These are phyloP conservation scores for Colletotrichum higginsianum DNA, from an alignment of 2,329 filamentous ascomycete species.

Conservation along the genomic window DNA sequence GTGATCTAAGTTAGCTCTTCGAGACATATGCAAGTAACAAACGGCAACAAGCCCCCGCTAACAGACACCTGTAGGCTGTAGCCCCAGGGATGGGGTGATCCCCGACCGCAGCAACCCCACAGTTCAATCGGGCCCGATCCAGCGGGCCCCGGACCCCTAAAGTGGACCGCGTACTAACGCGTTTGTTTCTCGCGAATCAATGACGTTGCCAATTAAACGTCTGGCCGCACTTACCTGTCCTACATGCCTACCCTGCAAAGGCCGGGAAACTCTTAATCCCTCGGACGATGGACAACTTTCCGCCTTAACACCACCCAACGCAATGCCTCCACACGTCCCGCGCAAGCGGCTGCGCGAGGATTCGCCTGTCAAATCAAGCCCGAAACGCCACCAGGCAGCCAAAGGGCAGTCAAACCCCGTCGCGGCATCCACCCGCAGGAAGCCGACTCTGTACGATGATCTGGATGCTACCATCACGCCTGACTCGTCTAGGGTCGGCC, in stretches of 20 bases:
- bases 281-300: conserved; percentile 6
- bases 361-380: conserved; percentile 45
- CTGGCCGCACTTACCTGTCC: conserved; percentile 7
- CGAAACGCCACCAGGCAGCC: conserved; percentile 42
- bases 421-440: conserved; percentile 56
- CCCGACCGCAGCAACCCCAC: conserved; percentile 13
- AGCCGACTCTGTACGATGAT: conserved; percentile 73
- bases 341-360: conserved; percentile 73
- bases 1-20: background rate
- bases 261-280: conserved; percentile 16
- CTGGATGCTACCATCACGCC: conserved; percentile 67
- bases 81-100: conserved; percentile 14
- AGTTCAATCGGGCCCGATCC: conserved; percentile 33
- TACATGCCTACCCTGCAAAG: conserved; percentile 26
- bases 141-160: conserved; percentile 26
- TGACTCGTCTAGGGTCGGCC: conserved; percentile 59
- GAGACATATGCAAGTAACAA: conserved; percentile 14
- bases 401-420: conserved; percentile 26
- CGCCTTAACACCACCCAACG: conserved; percentile 34
- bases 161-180: conserved; percentile 49
- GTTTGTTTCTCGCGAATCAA: conserved; percentile 48
- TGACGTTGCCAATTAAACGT: conserved; percentile 45
- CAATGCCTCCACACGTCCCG: conserved; percentile 78
- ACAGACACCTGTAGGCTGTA: no score
- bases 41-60: conserved; percentile 8